phyloP scores from a whole-genome alignment of 1,284 basidiomycete genomes.

The Malassezia nana region DNA sequence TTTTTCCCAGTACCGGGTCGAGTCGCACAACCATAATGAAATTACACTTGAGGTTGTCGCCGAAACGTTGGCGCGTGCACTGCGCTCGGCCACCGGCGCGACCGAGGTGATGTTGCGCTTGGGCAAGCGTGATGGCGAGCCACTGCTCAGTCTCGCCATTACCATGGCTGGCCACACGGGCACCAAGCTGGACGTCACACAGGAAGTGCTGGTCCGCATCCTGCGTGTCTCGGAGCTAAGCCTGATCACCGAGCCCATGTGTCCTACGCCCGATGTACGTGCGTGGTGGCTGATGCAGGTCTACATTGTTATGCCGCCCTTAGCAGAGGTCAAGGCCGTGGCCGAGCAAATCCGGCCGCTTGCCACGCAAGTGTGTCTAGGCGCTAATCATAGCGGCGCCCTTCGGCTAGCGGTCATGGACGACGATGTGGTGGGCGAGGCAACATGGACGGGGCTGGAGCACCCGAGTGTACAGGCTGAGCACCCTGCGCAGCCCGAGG shows the following conservation, averaged over 20 bases:
- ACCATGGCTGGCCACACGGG: conserved; percentile 54
- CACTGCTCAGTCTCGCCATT: conserved; percentile 66
- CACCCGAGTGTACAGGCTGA: conserved; percentile 53
- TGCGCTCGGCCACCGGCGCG: conserved; percentile 54
- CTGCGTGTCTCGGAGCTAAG: conserved; percentile 63
- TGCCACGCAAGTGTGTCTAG: conserved; percentile 64
- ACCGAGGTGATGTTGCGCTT: conserved; percentile 68
- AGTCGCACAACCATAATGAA: conserved; percentile 72
- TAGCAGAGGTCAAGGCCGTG: conserved; percentile 67
- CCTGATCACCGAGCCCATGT: conserved; percentile 67
- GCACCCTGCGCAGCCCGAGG: not conserved
- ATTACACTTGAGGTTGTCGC: conserved; percentile 65
- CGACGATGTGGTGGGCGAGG: conserved; percentile 64
- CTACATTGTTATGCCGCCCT: conserved; percentile 67
- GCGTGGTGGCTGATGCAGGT: conserved; percentile 53
- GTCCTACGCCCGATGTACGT: conserved; percentile 74
- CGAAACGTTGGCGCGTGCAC: conserved; percentile 65
- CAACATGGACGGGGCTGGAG: conserved; percentile 64
- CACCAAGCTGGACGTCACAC: conserved; percentile 34
- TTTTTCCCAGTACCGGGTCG: conserved; percentile 72
- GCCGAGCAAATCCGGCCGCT: conserved; percentile 66
- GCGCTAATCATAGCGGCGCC: conserved; percentile 56
- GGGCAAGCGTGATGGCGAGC: conserved; percentile 67
- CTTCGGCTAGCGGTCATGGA: conserved; percentile 55
- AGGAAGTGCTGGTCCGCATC: conserved; percentile 55